A percentile compares a stretch with the other conserved stretches of the same genome.
Conservation (phyloP, 1,284 basidiomycete genomes). For the Papiliotrema flavescens region DNA sequence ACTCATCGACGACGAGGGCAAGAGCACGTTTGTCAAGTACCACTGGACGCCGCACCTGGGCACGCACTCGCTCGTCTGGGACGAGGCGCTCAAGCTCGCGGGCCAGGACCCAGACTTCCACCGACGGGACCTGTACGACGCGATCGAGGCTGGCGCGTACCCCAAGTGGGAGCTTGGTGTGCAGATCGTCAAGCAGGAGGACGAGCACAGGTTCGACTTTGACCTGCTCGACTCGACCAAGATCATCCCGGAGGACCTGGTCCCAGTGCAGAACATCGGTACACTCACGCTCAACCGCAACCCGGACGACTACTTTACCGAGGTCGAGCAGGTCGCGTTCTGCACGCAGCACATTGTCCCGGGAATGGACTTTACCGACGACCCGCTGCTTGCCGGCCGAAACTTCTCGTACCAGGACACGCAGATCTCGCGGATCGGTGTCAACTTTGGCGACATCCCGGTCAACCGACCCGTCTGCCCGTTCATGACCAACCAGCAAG, state of each 20-base stretch:
- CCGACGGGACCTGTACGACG: constrained; percentile 71
- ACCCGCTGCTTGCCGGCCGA: constrained; percentile 75
- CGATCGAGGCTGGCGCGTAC: constrained; percentile 63
- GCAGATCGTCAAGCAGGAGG: constrained; percentile 70
- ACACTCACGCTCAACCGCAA: constrained; percentile 65
- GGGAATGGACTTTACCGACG: constrained; percentile 73
- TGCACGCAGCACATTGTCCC: constrained; percentile 77
- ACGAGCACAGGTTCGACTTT: constrained; percentile 61
- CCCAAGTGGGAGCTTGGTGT: constrained; percentile 74
- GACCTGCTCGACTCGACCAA: constrained; percentile 76
- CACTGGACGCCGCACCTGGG: constrained; percentile 76
- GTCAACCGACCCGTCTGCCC: constrained; percentile 80
- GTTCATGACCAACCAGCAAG: constrained; percentile 67
- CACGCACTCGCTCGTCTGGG: constrained; percentile 73
- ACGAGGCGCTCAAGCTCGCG: constrained; percentile 75
- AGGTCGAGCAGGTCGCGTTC: constrained; percentile 76
- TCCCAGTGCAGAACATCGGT: constrained; percentile 70
- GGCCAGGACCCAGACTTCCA: constrained; percentile 71
- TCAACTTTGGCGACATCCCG: constrained; percentile 59
- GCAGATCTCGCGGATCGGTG: constrained; percentile 66
- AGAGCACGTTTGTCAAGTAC: constrained; percentile 78
- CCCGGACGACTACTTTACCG: constrained; percentile 67
- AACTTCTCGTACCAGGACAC: constrained; percentile 84
- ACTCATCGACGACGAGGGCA: constrained; percentile 61
- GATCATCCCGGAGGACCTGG: constrained; percentile 71